Evolutionary conservation across 495 filamentous ascomycete species (phyloP), one percentile per base, ranked within the genome.

Genomic region (Annulohypoxylon stygium): DNA sequence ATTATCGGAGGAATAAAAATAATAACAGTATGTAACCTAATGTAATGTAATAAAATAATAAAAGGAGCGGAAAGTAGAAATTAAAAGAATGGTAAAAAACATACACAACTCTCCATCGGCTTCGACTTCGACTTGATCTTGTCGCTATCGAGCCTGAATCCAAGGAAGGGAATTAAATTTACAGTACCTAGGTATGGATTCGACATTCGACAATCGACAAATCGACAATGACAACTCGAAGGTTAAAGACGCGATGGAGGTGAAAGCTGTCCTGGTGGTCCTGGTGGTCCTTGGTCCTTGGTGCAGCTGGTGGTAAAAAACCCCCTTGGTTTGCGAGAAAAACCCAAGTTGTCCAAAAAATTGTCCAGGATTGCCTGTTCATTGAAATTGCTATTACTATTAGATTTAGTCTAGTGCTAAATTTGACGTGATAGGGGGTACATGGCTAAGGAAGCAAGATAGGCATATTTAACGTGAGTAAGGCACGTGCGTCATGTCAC

Each of bases 21-120:
- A 23, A 23, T 23, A 23, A 23, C 20, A 23, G 20, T 23, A 23
- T 23, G 20, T 23, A 23, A 23, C 20, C 20, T 41, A 43, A 51
- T 50, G 30, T 30, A 30, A 30, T 30, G 30, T 30, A 6, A 30
- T 6, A 30, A 30, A 30, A 30, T 30, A 30, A 55, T 30, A 37
- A 47, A 75, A 71, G 55, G 68, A 72, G 65, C 53, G 65, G 48
- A 66, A 70, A 60, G 55, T 58, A 59, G 55, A 74, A 69, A 70
- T 76, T 70, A 76, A 75, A 76, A 76, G 70, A 71, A 71, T 70
- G 72, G 79, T 79, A 78, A 70, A 73, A 80, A 75, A 30, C 30
- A 30, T 73, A 71, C 71, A 65, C 63, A 73, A 80, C 72, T 75
- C 72, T 75, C 72, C 72, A 75, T 75, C 67, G 67, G 53, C 54